These are phyloP conservation scores for Amanita brunnescens DNA, from an alignment of 768 basidiomycete species.

Conservation along the genomic window DNA sequence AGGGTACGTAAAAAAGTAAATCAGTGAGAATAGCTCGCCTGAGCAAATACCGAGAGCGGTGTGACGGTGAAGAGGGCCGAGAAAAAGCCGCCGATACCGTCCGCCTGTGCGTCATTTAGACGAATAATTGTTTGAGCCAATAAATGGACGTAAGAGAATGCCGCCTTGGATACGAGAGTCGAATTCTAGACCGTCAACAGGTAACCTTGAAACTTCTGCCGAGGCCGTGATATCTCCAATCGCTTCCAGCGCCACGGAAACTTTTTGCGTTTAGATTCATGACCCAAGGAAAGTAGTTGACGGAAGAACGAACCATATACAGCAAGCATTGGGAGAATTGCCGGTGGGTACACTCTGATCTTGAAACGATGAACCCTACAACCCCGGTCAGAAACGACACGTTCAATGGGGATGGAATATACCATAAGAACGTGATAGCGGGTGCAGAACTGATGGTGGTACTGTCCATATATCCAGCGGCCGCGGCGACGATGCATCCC, in stretches of 20 bases:
- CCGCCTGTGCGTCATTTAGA: constrained; percentile 34
- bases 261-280: constrained; percentile 20
- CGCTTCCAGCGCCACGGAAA: constrained; percentile 73
- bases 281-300: neutral
- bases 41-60: constrained; percentile 73
- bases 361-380: constrained; percentile 69
- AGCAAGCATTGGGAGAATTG: constrained; percentile 37
- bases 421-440: constrained; percentile 77
- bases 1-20: neutral
- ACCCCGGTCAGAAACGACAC: neutral
- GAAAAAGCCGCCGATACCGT: constrained; percentile 74
- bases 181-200: constrained; percentile 67
- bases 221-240: constrained; percentile 82
- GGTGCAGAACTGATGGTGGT: constrained; percentile 60
- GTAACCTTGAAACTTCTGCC: constrained; percentile 71
- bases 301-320: constrained; percentile 22
- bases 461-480: constrained; percentile 68
- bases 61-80: constrained; percentile 77
- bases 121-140: constrained; percentile 29
- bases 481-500: constrained; percentile 76
- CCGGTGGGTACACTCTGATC: constrained; percentile 68
- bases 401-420: neutral
- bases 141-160: constrained; percentile 39
- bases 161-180: constrained; percentile 82
- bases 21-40: constrained; percentile 21